These are phyloP conservation scores for Licmophora abbreviata DNA, from an alignment of 108 stramenopile species.

Conservation along the genomic window DNA sequence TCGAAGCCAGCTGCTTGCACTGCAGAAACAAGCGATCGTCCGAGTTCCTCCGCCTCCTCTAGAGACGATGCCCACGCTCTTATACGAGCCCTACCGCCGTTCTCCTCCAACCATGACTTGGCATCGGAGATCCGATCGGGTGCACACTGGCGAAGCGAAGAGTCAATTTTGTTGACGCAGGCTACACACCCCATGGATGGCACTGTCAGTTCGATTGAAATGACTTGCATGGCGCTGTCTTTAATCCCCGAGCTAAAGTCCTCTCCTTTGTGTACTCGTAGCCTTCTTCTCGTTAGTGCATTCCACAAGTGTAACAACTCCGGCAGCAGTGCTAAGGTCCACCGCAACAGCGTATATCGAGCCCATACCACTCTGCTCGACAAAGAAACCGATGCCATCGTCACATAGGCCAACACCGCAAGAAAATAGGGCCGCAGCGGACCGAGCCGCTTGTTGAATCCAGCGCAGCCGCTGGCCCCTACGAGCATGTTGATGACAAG, in stretches of 20 bases:
- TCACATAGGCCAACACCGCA: constrained; percentile 11
- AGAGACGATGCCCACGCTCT: too few species aligned
- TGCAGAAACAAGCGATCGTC: background rate
- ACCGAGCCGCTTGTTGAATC: constrained; percentile 76
- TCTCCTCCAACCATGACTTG: constrained; percentile 41
- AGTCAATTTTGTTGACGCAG: constrained; percentile 73
- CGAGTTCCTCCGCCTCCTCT: background rate
- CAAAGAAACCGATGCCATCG: constrained; percentile 17
- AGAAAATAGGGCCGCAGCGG: constrained; percentile 54
- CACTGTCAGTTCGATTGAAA: constrained; percentile 37
- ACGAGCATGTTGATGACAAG: constrained; percentile 52
- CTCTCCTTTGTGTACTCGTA: constrained; percentile 3
- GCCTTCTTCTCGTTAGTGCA: background rate
- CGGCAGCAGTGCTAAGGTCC: constrained; percentile 52
- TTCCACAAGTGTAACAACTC: constrained; percentile 55
- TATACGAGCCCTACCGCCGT: constrained; percentile 1
- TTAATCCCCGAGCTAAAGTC: background rate
- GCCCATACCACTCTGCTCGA: constrained; percentile 11
- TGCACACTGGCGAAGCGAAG: constrained; percentile 35
- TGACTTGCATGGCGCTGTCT: background rate
- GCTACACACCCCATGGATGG: constrained; percentile 86
- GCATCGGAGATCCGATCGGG: constrained; percentile 21
- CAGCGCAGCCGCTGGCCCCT: constrained; percentile 65
- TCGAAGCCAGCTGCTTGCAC: constrained; percentile 31
- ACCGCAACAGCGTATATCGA: constrained; percentile 14